Evolutionary conservation across 345 rosid species (phyloP).

Genomic region (Pugionium dolabratum): DNA sequence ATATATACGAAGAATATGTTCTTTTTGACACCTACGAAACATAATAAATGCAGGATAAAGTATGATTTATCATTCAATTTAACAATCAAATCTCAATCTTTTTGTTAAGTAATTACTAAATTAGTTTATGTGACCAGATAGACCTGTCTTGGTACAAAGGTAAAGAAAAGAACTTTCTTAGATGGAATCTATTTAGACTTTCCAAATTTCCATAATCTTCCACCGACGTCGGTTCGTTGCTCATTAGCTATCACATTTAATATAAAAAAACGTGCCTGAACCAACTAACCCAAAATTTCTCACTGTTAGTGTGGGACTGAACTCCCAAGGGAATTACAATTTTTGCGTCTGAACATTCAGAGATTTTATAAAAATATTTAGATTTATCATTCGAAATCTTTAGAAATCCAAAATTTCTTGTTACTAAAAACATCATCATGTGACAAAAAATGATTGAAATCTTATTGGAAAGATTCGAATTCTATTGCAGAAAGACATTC

Average conservation of each 20-base stretch:
- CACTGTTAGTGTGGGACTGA: not conserved
- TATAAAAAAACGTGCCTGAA: conserved; percentile 21
- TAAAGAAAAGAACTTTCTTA: conserved; percentile 22
- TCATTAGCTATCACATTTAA: not conserved
- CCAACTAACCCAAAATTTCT: conserved; percentile 3
- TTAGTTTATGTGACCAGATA: conserved; percentile 9
- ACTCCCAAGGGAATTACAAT: not conserved
- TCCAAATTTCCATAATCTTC: conserved; percentile 19
- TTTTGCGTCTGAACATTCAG: too few relatives aligned
- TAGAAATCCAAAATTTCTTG: too few relatives aligned
- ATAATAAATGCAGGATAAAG: not conserved
- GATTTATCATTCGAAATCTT: too few relatives aligned
- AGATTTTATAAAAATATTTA: too few relatives aligned
- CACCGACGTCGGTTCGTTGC: conserved; percentile 33
- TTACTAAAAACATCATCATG: too few relatives aligned
- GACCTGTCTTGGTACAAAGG: not conserved
- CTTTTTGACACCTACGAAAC: too few relatives aligned
- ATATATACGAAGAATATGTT: not conserved
- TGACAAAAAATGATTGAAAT: too few relatives aligned
- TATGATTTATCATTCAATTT: not conserved
- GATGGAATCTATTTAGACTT: conserved; percentile 10
- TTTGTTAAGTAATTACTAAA: not conserved
- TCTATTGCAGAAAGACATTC: too few relatives aligned
- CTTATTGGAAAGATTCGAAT: too few relatives aligned
- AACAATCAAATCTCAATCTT: conserved; percentile 28